Percentiles rank a stretch among this genome's conserved stretches.
phyloP scores from a whole-genome alignment of 176 grass and related monocot genomes.

The Triticum turgidum region DNA sequence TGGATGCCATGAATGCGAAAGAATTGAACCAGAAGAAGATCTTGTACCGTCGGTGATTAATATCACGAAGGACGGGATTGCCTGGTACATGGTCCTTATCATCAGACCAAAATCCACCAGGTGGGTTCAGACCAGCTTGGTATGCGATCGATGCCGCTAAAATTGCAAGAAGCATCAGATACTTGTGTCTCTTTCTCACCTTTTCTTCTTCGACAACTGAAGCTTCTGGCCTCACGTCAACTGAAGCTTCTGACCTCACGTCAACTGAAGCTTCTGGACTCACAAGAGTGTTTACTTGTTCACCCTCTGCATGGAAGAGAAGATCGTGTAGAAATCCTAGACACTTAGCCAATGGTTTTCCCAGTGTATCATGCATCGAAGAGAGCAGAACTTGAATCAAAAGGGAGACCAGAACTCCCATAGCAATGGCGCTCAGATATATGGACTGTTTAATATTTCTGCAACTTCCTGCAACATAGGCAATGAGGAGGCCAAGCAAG shows the following conservation, averaged over 20 bases:
- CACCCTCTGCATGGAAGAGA: too few species aligned
- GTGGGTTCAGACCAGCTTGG: slow-evolving; percentile 51
- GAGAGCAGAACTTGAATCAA: slow-evolving; percentile 35
- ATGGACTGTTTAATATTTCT: slow-evolving; percentile 23
- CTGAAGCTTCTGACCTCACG: too few species aligned
- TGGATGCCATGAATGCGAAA: slow-evolving; percentile 33
- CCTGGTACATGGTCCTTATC: slow-evolving; percentile 6
- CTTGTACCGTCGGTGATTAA: background rate
- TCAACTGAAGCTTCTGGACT: too few species aligned
- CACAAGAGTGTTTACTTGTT: background rate
- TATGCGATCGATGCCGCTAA: slow-evolving; percentile 42
- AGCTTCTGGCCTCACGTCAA: background rate
- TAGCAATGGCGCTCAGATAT: slow-evolving; percentile 29
- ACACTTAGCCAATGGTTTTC: background rate
- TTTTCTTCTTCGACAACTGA: background rate
- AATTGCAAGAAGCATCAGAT: slow-evolving; percentile 52
- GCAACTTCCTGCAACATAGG: slow-evolving; percentile 34
- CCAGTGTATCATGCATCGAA: background rate
- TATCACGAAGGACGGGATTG: slow-evolving; percentile 26
- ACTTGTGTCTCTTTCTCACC: slow-evolving; percentile 24
- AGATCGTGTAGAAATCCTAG: background rate
- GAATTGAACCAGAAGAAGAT: slow-evolving; percentile 38
- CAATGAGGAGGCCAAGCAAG: slow-evolving; percentile 37
- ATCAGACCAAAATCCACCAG: slow-evolving; percentile 39
- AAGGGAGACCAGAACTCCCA: slow-evolving; percentile 17